A percentile compares a stretch with the other conserved stretches of the same genome.
Evolutionary conservation across 257 asterid species (phyloP).

Genomic region (Solanum sitiens): DNA sequence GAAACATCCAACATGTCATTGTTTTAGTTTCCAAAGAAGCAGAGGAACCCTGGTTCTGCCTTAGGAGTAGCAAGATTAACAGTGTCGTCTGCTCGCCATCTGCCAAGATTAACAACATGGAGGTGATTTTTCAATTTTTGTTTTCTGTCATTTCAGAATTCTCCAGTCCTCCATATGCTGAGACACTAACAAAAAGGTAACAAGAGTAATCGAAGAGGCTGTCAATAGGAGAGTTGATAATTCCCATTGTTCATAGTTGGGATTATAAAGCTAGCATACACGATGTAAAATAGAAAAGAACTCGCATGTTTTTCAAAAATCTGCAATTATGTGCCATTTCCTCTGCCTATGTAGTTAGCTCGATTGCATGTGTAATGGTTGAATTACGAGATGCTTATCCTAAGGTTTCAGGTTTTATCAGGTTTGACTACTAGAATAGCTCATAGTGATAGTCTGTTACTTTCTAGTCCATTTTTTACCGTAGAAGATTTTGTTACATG

Average conservation of each 20-base stretch:
- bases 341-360: too few relatives aligned
- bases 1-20: neutral
- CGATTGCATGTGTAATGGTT: neutral
- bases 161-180: neutral
- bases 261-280: slow-evolving; percentile 6
- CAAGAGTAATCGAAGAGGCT: neutral
- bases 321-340: neutral
- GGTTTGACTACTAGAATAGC: neutral
- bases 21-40: neutral
- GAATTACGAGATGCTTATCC: neutral
- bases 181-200: neutral
- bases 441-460: neutral
- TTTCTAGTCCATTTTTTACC: too few relatives aligned
- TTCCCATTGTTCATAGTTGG: slow-evolving; percentile 2
- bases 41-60: neutral
- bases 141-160: neutral
- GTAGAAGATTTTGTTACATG: too few relatives aligned
- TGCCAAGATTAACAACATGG: neutral
- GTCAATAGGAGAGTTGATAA: neutral
- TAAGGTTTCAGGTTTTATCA: neutral
- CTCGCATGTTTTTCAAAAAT: neutral
- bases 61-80: neutral
- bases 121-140: neutral
- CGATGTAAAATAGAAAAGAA: slow-evolving; percentile 6
- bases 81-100: neutral